Evolutionary conservation across 306 rosid species (phyloP).

Genomic region (Lablab purpureus): DNA sequence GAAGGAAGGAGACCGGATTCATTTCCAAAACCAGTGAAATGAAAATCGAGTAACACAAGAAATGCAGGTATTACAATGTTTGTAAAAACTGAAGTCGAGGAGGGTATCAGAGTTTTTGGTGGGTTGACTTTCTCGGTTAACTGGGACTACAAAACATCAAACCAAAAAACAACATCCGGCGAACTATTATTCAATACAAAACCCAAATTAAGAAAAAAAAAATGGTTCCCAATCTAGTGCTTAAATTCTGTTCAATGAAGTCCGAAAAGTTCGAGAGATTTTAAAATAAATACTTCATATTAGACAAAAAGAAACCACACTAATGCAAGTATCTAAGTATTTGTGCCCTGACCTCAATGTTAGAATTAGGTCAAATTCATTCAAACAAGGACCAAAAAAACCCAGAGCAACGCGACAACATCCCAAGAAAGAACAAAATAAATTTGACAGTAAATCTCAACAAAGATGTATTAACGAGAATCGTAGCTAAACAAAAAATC

Average conservation of each 20-base stretch:
- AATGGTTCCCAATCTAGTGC: not conserved
- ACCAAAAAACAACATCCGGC: not conserved
- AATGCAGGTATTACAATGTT: not conserved
- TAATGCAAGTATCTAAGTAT: not conserved
- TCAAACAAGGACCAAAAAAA: constrained; percentile 17
- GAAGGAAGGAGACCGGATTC: not conserved
- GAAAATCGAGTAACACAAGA: constrained; percentile 15
- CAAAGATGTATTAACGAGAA: not conserved
- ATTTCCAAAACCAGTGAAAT: constrained; percentile 16
- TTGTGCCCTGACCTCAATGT: constrained; percentile 16
- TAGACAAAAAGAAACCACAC: constrained; percentile 5
- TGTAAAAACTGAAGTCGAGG: not conserved
- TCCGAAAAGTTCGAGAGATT: constrained; percentile 12
- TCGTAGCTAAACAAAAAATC: not conserved
- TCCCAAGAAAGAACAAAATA: not conserved
- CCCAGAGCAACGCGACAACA: not conserved
- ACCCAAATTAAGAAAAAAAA: constrained; percentile 12
- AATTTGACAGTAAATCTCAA: not conserved
- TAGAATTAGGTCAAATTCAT: constrained; percentile 34
- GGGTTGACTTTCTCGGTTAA: constrained; percentile 8
- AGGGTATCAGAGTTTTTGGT: not conserved
- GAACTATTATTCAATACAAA: not conserved
- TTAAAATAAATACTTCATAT: not conserved
- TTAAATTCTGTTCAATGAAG: not conserved
- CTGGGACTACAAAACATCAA: not conserved